phyloP scores from a whole-genome alignment of 371 early-diverging fungal genomes.

The Paraphysoderma sedebokerense region DNA sequence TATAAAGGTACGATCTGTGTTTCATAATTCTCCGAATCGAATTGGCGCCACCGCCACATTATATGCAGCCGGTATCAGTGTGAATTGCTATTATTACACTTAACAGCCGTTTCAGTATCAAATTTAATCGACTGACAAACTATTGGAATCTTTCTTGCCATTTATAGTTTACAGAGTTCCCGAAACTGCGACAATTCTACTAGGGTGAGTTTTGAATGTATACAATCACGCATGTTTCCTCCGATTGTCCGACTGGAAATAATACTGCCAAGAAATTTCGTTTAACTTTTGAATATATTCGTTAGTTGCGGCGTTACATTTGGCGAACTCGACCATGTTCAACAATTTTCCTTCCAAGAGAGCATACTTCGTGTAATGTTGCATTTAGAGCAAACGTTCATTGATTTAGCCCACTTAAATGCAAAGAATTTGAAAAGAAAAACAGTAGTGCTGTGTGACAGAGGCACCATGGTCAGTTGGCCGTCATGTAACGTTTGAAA shows the following conservation, averaged over 20 bases:
- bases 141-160: no score
- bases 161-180: constrained; percentile 18
- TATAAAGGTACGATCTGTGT: no score
- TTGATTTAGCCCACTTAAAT: constrained; percentile 10
- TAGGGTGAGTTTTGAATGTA: constrained; percentile 2
- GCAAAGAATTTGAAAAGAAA: constrained; percentile 9
- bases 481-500: no score
- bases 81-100: no score
- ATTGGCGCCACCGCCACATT: no score
- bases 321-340: constrained; percentile 8
- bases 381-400: constrained; percentile 16
- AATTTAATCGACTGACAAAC: no score
- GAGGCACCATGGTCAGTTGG: constrained; percentile 20
- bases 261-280: not conserved
- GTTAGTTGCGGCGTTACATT: constrained; percentile 13
- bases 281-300: not conserved
- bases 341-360: constrained; percentile 14
- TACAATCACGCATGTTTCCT: not conserved
- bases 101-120: no score
- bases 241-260: no score
- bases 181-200: constrained; percentile 19
- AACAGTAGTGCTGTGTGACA: constrained; percentile 16
- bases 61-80: no score
- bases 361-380: constrained; percentile 15
- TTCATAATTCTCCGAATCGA: no score